Conservation (phyloP, 2,329 filamentous ascomycete species). For the Hymenoscyphus fraxineus region DNA sequence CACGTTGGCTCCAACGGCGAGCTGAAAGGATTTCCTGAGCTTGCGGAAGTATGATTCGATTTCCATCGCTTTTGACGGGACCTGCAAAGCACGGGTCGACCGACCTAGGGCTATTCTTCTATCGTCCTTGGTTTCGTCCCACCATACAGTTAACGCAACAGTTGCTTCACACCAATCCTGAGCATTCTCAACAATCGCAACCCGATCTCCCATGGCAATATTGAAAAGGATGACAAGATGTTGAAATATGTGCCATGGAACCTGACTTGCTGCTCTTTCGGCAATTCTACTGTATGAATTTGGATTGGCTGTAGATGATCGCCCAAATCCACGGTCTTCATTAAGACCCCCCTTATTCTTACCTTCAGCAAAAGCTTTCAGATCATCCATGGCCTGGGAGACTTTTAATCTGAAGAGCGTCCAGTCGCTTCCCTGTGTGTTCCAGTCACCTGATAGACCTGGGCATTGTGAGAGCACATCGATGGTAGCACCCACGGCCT, state of each 20-base stretch:
- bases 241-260: conserved; percentile 89
- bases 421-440: conserved; percentile 79
- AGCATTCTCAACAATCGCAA: conserved; percentile 70
- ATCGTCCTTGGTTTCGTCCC: conserved; percentile 72
- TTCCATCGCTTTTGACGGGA: conserved; percentile 39
- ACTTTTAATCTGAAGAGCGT: conserved; percentile 75
- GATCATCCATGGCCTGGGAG: conserved; percentile 61
- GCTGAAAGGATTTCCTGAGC: conserved; percentile 65
- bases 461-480: conserved; percentile 72
- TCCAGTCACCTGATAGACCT: conserved; percentile 68
- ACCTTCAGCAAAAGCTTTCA: conserved; percentile 78
- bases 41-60: conserved; percentile 70
- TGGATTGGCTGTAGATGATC: conserved; percentile 46
- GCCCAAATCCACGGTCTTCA: conserved; percentile 38
- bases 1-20: conserved; percentile 58
- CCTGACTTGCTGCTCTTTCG: conserved; percentile 73
- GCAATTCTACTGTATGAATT: conserved; percentile 64
- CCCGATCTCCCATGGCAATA: conserved; percentile 70
- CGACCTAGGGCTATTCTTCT: conserved; percentile 27
- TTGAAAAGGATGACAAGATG: conserved; percentile 77
- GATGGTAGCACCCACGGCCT: conserved; percentile 65
- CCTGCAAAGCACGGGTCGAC: conserved; percentile 22
- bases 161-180: conserved; percentile 93
- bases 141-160: conserved; percentile 82
- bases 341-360: conserved; percentile 45